Base-by-base conservation (phyloP, 148 eudicot species). In the Fagopyrum tataricum region DNA sequence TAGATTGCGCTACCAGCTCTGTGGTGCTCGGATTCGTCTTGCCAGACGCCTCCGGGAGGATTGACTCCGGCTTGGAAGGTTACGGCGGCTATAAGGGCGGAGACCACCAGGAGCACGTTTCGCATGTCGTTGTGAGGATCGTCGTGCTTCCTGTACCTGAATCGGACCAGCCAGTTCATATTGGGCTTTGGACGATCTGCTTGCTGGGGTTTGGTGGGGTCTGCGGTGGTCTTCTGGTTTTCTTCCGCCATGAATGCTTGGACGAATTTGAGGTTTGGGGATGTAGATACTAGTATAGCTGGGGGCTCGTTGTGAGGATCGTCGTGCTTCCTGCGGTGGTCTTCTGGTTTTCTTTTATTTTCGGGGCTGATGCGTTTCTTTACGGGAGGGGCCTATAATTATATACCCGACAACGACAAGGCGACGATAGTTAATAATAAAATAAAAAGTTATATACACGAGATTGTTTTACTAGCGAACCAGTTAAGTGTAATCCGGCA, bases 31-130 rank as follows among this genome's bases (percentile, higher is more conserved):
- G 41, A 13, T 13, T 18, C 42, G 21, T 79, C 79, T 39, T 77
- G 82, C 87, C 84, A 84, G n/a, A 74, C 82, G 14, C 87, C 80
- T 20, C 87, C 74, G 0, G 87, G 87, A 43, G 84, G 87, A 42
- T 52, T 81, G 6, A 75, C 75, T 4, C 77, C 81, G 0, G 71
- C 82, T 62, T 81, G 80, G 24, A 81, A 81, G 0, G 85, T 81
- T 55, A 82, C 79, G 31, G 85, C 71, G 6, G 83, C 83, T 0
- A 84, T 75, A 2, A 82, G 77, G 4, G 81, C 75, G 6, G 84
- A 82, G 21, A 79, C 82, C 1, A 84, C 72, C 79, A 84, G 43
- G 59, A 74, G 71, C 9, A 48, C 71, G 71, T 70, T 70, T 4
- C 72, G 51, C 72, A 70, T 70, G 6, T 70, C 26, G 39, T 46